These are phyloP conservation scores for Aspergillus campestris DNA, from an alignment of 495 filamentous ascomycete genomes.

Conservation along the genomic window DNA sequence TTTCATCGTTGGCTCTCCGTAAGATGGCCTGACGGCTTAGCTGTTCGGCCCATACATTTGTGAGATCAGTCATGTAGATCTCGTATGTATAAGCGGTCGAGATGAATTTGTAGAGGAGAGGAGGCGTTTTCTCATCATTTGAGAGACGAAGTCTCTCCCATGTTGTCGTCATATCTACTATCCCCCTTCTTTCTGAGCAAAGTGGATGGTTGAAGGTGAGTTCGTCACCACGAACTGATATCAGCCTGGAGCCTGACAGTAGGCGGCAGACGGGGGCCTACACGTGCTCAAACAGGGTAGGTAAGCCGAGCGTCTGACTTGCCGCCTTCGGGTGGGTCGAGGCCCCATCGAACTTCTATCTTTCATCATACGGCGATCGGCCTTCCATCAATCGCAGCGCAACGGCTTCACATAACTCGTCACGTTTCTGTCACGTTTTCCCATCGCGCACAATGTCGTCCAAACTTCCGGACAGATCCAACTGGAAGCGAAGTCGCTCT, in stretches of 20 bases:
- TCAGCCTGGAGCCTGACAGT: background rate
- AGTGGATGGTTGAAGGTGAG: too few species aligned
- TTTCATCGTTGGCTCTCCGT: slow-evolving; percentile 51
- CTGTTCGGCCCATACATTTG: slow-evolving; percentile 72
- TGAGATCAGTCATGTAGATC: slow-evolving; percentile 75
- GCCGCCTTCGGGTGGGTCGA: slow-evolving; percentile 4
- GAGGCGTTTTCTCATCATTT: slow-evolving; percentile 23
- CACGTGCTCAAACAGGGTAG: slow-evolving; percentile 12
- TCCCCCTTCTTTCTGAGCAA: background rate
- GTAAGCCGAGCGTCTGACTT: slow-evolving; percentile 24
- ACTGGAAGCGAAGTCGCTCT: slow-evolving; percentile 32
- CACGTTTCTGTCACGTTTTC: background rate
- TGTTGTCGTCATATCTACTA: slow-evolving; percentile 24
- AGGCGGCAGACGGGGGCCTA: slow-evolving; percentile 7
- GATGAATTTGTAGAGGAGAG: slow-evolving; percentile 46
- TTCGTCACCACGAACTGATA: too few species aligned
- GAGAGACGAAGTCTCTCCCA: slow-evolving; percentile 30
- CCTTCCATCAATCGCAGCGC: too few species aligned
- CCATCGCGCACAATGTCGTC: slow-evolving; percentile 21
- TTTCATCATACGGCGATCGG: too few species aligned
- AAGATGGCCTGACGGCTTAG: slow-evolving; percentile 57
- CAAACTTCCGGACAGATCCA: slow-evolving; percentile 23
- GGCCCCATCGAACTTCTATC: background rate
- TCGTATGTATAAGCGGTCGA: slow-evolving; percentile 53
- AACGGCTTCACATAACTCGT: background rate